phyloP scores from a whole-genome alignment of 208 protist species.

The Chromosphaera perkinsii region DNA sequence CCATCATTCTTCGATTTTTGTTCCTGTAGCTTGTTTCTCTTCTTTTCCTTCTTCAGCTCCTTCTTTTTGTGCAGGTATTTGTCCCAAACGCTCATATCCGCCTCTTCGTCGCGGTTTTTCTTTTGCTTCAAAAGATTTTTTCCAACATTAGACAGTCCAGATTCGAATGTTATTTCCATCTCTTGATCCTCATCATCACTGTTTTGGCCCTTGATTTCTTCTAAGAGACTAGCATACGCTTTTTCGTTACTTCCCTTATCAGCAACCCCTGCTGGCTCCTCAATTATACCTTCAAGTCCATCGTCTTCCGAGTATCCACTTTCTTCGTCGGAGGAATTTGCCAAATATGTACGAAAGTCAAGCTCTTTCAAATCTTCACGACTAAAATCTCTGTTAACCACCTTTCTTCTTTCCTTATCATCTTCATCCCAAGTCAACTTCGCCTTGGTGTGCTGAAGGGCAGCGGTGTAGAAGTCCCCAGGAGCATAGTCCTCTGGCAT shows the following conservation, averaged over 20 bases:
- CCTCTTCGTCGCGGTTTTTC: background rate
- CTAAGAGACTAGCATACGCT: slow-evolving; percentile 14
- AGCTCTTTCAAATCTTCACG: too few species aligned
- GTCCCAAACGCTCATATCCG: slow-evolving; percentile 21
- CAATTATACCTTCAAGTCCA: background rate
- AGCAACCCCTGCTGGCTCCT: slow-evolving; percentile 1
- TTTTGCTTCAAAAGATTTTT: slow-evolving; percentile 26
- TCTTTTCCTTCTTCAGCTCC: slow-evolving; percentile 8
- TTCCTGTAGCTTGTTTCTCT: slow-evolving; percentile 15
- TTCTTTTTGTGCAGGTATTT: slow-evolving; percentile 24
- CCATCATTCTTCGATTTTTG: background rate
- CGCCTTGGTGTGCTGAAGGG: slow-evolving; percentile 52
- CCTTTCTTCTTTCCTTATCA: background rate
- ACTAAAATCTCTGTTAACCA: slow-evolving; percentile 14
- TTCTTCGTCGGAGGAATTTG: slow-evolving; percentile 38
- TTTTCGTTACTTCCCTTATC: slow-evolving; percentile 7
- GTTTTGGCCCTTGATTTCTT: slow-evolving; percentile 4
- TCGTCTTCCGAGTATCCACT: slow-evolving; percentile 31
- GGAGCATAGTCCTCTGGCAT: slow-evolving; percentile 18
- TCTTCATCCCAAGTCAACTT: slow-evolving; percentile 53
- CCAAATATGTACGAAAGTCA: slow-evolving; percentile 49
- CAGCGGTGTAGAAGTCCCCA: slow-evolving; percentile 31
- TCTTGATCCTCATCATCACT: background rate
- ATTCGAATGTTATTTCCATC: slow-evolving; percentile 47
- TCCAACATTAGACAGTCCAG: slow-evolving; percentile 15